Conservation (phyloP, 1,284 basidiomycete species). For the Puccinia triticina region DNA sequence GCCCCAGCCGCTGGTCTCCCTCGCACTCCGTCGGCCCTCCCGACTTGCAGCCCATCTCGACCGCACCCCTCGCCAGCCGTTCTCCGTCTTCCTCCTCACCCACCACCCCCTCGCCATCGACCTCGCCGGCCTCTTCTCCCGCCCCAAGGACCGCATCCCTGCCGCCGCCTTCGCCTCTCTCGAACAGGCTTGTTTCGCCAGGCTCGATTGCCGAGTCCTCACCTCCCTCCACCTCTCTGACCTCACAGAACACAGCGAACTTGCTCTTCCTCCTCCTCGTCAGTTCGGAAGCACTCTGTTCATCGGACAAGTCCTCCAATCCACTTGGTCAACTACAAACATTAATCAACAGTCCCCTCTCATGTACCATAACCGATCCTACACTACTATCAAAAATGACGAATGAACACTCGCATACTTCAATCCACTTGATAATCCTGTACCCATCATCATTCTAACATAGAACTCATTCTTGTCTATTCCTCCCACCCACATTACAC, state of each 20-base stretch:
- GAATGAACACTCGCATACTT: not conserved
- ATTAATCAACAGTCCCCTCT: not conserved
- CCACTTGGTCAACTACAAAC: not conserved
- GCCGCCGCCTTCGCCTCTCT: not conserved
- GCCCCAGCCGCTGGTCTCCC: conserved; percentile 80
- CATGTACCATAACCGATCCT: conserved; percentile 43
- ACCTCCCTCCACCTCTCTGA: conserved; percentile 1
- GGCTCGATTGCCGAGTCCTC: conserved; percentile 11
- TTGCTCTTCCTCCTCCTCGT: not conserved
- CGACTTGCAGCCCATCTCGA: conserved; percentile 68
- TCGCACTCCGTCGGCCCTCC: conserved; percentile 63
- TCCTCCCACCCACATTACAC: too few species aligned
- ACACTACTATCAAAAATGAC: conserved; percentile 26
- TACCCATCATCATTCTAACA: too few species aligned
- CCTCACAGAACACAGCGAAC: not conserved
- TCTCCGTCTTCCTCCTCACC: conserved; percentile 21
- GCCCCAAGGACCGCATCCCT: not conserved
- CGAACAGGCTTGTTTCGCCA: conserved; percentile 16
- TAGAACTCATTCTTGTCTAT: too few species aligned
- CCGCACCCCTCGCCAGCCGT: not conserved
- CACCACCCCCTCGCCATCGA: conserved; percentile 33
- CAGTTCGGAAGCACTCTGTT: conserved; percentile 18
- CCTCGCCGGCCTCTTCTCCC: conserved; percentile 14
- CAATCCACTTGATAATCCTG: too few species aligned
- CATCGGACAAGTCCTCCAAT: conserved; percentile 24